These are phyloP conservation scores for Aspergillus hiratsukae DNA, from an alignment of 2,329 filamentous ascomycete species.

Conservation along the genomic window DNA sequence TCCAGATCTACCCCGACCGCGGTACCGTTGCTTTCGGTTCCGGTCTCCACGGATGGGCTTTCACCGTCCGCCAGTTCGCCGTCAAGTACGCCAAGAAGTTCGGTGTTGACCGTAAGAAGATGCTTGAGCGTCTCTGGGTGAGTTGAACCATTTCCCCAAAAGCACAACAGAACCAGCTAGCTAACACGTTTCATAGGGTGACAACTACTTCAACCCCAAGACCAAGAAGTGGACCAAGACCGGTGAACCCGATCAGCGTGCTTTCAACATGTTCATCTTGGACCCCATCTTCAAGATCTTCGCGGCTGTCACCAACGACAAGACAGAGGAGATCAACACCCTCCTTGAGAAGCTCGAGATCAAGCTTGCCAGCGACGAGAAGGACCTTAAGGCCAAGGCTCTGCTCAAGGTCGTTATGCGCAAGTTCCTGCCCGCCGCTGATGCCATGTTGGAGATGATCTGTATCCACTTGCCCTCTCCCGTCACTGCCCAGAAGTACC, in stretches of 20 bases:
- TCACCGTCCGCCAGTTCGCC: constrained; percentile 98
- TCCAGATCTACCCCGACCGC: constrained; percentile 97
- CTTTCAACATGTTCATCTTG: constrained; percentile 99
- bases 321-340: constrained; percentile 81
- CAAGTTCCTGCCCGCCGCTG: constrained; percentile 96
- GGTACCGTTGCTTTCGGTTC: constrained; percentile 98
- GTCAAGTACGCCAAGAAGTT: constrained; percentile 98
- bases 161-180: not conserved
- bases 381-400: constrained; percentile 92
- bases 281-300: constrained; percentile 99
- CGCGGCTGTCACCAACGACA: constrained; percentile 93
- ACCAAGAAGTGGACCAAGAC: constrained; percentile 99
- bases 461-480: constrained; percentile 98
- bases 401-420: constrained; percentile 98
- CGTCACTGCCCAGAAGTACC: constrained; percentile 93
- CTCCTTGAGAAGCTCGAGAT: constrained; percentile 92
- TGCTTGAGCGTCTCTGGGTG: constrained; percentile 99
- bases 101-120: constrained; percentile 99
- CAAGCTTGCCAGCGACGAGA: constrained; percentile 83
- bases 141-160: constrained; percentile 33
- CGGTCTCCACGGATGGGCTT: constrained; percentile 99
- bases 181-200: constrained; percentile 52
- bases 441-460: constrained; percentile 99
- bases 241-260: constrained; percentile 89
- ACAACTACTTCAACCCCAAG: constrained; percentile 99